Percentiles rank a stretch among this genome's conserved stretches.
These are phyloP conservation scores for Beta macrorhiza DNA, from an alignment of 179 eudicot species.

Conservation along the genomic window DNA sequence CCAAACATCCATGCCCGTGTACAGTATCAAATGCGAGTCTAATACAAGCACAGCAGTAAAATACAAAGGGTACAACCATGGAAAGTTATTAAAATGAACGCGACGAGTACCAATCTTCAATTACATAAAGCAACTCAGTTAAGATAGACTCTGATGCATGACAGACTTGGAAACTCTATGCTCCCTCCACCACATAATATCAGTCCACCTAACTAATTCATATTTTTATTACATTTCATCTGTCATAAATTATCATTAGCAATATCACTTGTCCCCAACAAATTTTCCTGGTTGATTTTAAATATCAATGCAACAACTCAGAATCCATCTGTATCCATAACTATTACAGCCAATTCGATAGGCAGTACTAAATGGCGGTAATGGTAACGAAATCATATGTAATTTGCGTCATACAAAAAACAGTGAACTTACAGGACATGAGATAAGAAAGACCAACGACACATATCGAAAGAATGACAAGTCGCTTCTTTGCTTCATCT, in stretches of 20 bases:
- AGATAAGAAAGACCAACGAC: slow-evolving; percentile 80
- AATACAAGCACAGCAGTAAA: not conserved
- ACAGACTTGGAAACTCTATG: not conserved
- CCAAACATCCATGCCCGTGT: not conserved
- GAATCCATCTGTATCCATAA: not conserved
- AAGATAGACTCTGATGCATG: not conserved
- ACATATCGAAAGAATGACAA: slow-evolving; percentile 62
- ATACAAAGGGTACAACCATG: not conserved
- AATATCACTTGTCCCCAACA: too few species aligned
- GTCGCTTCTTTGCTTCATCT: slow-evolving; percentile 87
- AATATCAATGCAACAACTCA: not conserved
- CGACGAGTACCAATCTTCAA: not conserved
- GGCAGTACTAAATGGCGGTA: too few species aligned
- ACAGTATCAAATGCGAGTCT: not conserved
- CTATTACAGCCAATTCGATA: too few species aligned
- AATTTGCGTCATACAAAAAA: not conserved
- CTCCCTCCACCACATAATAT: not conserved
- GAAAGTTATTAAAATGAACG: not conserved
- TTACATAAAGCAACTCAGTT: not conserved
- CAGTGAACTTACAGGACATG: slow-evolving; percentile 73
- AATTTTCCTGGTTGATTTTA: not conserved
- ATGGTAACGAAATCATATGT: too few species aligned
- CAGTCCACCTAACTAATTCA: not conserved
- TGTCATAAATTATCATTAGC: not conserved
- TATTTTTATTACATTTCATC: not conserved